Conservation (phyloP, 352 stramenopile genomes). For the Globisporangium emineosum region DNA sequence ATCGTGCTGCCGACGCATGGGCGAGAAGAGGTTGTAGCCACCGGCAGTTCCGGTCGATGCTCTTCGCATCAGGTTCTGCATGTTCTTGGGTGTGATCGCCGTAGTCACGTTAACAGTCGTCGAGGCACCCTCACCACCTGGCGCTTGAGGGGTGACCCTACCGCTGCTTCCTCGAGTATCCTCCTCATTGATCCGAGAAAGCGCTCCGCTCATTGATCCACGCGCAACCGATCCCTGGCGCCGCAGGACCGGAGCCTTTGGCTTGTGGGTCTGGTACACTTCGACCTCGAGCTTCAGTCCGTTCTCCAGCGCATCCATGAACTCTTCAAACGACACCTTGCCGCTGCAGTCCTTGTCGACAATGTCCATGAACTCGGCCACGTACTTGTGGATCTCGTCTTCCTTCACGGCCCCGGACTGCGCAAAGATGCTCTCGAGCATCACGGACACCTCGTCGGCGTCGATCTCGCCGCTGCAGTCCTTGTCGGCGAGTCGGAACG, state of each 20-base stretch:
- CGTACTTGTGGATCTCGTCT: constrained; percentile 69
- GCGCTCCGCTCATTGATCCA: constrained; percentile 16
- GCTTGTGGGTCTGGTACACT: constrained; percentile 51
- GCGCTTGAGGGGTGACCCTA: constrained; percentile 18
- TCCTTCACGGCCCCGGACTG: constrained; percentile 73
- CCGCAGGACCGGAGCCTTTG: constrained; percentile 20
- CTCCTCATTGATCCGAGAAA: constrained; percentile 44
- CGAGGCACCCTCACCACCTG: not conserved
- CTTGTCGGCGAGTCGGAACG: constrained; percentile 72
- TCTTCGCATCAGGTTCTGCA: constrained; percentile 20
- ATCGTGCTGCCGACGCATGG: constrained; percentile 75
- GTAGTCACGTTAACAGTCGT: constrained; percentile 4
- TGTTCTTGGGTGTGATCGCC: constrained; percentile 30
- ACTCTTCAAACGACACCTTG: constrained; percentile 81
- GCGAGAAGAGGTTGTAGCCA: constrained; percentile 31
- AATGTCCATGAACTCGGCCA: constrained; percentile 69
- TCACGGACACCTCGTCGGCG: constrained; percentile 66
- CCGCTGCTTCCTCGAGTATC: constrained; percentile 16
- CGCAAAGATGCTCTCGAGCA: constrained; percentile 77
- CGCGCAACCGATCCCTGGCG: constrained; percentile 15
- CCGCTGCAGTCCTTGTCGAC: constrained; percentile 64
- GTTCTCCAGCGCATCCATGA: constrained; percentile 73
- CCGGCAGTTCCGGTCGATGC: constrained; percentile 24
- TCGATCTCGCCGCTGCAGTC: constrained; percentile 83
- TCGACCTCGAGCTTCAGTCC: constrained; percentile 77